Percentiles rank a stretch among this genome's conserved stretches.
phyloP scores from a whole-genome alignment of 1,139 yeast species.

The Blastobotrys capitulatus region DNA sequence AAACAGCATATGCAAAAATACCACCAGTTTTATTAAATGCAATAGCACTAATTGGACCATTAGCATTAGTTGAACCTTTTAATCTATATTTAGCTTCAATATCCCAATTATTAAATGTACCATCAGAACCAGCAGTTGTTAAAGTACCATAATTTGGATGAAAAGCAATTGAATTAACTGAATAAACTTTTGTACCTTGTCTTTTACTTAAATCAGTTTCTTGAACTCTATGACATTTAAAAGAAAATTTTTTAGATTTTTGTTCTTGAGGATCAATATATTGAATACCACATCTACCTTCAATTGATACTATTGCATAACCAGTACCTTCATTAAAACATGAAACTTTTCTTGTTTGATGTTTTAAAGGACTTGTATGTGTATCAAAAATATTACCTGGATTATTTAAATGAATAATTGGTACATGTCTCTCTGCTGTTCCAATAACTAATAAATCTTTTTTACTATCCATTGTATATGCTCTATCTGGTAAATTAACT shows the following conservation, averaged over 20 bases:
- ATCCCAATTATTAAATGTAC: constrained; percentile 96
- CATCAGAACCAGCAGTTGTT: constrained; percentile 93
- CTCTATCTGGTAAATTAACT: constrained; percentile 80
- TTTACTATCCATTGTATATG: constrained; percentile 80
- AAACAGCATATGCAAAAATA: constrained; percentile 84
- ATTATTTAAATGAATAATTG: constrained; percentile 64
- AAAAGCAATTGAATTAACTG: constrained; percentile 76
- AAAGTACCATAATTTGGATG: constrained; percentile 91
- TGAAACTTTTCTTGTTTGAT: constrained; percentile 78
- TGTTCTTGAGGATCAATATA: constrained; percentile 83
- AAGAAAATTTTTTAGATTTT: constrained; percentile 62
- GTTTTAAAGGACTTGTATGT: constrained; percentile 74
- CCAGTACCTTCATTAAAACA: constrained; percentile 92
- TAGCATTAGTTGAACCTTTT: constrained; percentile 69
- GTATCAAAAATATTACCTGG: constrained; percentile 82
- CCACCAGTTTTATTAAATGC: constrained; percentile 80
- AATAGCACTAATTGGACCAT: constrained; percentile 69
- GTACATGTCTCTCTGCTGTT: constrained; percentile 84
- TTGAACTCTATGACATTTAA: constrained; percentile 75
- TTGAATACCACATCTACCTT: constrained; percentile 96
- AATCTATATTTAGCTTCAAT: constrained; percentile 86
- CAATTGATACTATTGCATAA: constrained; percentile 87
- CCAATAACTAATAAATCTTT: constrained; percentile 83
- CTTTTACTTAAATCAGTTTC: constrained; percentile 40
- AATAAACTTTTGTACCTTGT: constrained; percentile 48